Evolutionary conservation across 2,329 filamentous ascomycete species (phyloP).

Genomic region (Fusarium pseudograminearum): DNA sequence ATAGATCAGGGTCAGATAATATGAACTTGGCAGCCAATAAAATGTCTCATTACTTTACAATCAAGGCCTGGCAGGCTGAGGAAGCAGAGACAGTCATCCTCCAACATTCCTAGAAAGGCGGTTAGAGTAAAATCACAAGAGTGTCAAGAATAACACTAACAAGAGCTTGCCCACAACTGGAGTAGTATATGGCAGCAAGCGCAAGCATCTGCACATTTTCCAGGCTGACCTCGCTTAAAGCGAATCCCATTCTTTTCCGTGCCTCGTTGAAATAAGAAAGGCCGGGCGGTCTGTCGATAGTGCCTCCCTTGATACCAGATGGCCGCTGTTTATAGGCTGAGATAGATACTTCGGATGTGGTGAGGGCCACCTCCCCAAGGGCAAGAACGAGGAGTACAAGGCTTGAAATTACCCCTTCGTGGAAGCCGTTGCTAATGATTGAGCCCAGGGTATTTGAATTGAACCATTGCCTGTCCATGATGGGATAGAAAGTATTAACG

Average conservation of each 20-base stretch:
- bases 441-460: slow-evolving; percentile 59
- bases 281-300: slow-evolving; percentile 64
- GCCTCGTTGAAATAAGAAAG: slow-evolving; percentile 72
- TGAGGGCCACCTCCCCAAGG: slow-evolving; percentile 68
- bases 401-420: slow-evolving; percentile 62
- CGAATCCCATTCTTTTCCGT: slow-evolving; percentile 69
- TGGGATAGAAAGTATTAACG: slow-evolving; percentile 69
- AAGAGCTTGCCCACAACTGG: slow-evolving; percentile 63
- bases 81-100: slow-evolving; percentile 67
- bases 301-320: slow-evolving; percentile 66
- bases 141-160: slow-evolving; percentile 52
- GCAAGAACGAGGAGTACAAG: slow-evolving; percentile 69
- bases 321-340: slow-evolving; percentile 57
- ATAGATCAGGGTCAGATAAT: not conserved
- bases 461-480: slow-evolving; percentile 69
- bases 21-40: not conserved
- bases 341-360: slow-evolving; percentile 61
- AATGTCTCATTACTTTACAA: slow-evolving; percentile 60
- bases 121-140: slow-evolving; percentile 4
- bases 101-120: slow-evolving; percentile 67
- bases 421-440: slow-evolving; percentile 59
- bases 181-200: slow-evolving; percentile 67
- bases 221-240: slow-evolving; percentile 65
- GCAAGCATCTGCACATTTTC: slow-evolving; percentile 71
- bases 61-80: slow-evolving; percentile 66